These are phyloP conservation scores for Kodamaea arcana DNA, from an alignment of 1,139 yeast genomes.

Conservation along the genomic window DNA sequence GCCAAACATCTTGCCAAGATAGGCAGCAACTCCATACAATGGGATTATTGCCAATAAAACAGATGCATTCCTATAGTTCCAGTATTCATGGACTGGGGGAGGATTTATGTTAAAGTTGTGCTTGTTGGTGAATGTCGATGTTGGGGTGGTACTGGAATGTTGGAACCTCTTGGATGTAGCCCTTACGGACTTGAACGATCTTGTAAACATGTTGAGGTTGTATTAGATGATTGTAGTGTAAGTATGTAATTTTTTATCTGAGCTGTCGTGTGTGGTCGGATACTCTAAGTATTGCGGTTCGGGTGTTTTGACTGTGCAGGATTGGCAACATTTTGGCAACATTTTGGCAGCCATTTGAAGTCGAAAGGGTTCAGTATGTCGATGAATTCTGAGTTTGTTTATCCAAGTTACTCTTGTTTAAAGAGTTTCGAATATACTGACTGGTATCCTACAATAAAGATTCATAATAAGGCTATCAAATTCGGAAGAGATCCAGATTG, in stretches of 20 bases:
- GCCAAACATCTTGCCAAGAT: constrained; percentile 32
- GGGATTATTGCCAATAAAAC: constrained; percentile 40
- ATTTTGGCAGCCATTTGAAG: no score
- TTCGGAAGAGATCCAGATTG: constrained; percentile 5
- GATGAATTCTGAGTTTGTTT: no score
- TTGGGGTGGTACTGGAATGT: constrained; percentile 20
- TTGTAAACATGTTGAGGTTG: constrained; percentile 22
- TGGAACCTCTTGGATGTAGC: constrained; percentile 30
- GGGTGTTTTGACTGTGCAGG: no score
- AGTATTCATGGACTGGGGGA: constrained; percentile 47
- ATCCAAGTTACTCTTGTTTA: no score
- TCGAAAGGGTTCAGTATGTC: no score
- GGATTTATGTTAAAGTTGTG: constrained; percentile 42
- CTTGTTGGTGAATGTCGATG: constrained; percentile 38
- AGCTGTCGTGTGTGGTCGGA: no score
- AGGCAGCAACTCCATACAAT: constrained; percentile 32
- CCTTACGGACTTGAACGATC: constrained; percentile 21
- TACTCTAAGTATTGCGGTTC: no score
- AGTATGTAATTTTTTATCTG: no score
- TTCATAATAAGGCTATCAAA: no score
- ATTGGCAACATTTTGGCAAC: no score
- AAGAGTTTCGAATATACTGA: no score
- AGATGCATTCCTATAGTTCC: constrained; percentile 39
- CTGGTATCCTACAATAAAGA: no score
- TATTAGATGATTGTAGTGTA: background rate